Percentiles rank a stretch among this genome's conserved stretches.
phyloP scores from a whole-genome alignment of 805 yeast species.

The Metschnikowia baotianmanensis region DNA sequence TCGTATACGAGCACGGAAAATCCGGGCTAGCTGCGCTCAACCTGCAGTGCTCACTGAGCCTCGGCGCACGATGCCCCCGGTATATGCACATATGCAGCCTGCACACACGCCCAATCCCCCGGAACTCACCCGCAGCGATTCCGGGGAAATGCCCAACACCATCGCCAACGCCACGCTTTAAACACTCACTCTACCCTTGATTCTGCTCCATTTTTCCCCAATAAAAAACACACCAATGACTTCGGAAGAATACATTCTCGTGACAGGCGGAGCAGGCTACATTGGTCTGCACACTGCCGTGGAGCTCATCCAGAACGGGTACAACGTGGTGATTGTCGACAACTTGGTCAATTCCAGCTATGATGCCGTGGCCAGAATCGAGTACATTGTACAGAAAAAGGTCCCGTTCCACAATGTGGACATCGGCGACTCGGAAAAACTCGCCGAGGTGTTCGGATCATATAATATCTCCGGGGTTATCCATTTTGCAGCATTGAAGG shows the following conservation, averaged over 20 bases:
- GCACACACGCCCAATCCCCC: too few species aligned
- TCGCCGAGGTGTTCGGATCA: conserved; percentile 47
- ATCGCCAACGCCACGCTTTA: too few species aligned
- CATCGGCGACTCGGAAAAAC: conserved; percentile 46
- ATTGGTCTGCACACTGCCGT: conserved; percentile 80
- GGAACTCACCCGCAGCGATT: too few species aligned
- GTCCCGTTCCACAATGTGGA: conserved; percentile 61
- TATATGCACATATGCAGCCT: too few species aligned
- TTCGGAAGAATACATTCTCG: conserved; percentile 45
- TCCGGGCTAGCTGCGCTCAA: too few species aligned
- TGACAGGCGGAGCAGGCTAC: conserved; percentile 87
- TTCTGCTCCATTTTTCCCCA: neutral
- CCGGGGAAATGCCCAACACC: too few species aligned
- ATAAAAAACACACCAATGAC: conserved; percentile 19
- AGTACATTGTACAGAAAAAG: conserved; percentile 46
- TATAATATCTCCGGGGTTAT: conserved; percentile 58
- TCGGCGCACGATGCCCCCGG: too few species aligned
- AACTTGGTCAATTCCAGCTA: conserved; percentile 64
- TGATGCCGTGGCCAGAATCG: conserved; percentile 64
- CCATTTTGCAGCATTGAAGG: conserved; percentile 82
- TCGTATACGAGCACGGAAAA: too few species aligned
- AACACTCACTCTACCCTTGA: neutral
- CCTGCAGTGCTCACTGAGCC: too few species aligned
- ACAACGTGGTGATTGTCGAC: conserved; percentile 71
- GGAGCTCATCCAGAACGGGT: conserved; percentile 58